A percentile compares a stretch with the other conserved stretches of the same genome.
These are phyloP conservation scores for Ormosia semicastrata DNA, from an alignment of 306 rosid species.

Conservation along the genomic window DNA sequence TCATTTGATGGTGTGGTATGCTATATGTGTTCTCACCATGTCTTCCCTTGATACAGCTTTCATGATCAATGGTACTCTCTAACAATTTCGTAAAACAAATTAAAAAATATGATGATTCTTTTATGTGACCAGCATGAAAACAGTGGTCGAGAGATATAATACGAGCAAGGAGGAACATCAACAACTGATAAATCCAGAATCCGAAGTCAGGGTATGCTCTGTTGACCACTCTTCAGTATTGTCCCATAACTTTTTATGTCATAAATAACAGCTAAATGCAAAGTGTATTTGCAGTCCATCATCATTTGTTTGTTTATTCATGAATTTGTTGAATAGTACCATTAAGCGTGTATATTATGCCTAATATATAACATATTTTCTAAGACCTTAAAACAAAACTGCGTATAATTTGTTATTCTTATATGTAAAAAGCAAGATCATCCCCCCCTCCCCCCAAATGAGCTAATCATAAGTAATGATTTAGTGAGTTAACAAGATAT, in stretches of 20 bases:
- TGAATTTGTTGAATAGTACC: background rate
- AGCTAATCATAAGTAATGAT: background rate
- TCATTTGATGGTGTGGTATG: background rate
- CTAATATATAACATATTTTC: background rate
- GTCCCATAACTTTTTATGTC: background rate
- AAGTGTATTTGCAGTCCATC: background rate
- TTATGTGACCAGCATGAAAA: slow-evolving; percentile 58
- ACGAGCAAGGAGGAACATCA: slow-evolving; percentile 55
- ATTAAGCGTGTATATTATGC: background rate
- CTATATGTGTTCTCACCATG: background rate
- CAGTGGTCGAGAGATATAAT: slow-evolving; percentile 57
- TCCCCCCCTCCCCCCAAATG: background rate
- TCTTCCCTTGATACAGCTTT: background rate
- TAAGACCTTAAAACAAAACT: background rate
- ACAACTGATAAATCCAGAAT: slow-evolving; percentile 51
- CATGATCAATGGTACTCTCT: background rate
- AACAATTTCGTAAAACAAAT: background rate
- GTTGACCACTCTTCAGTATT: background rate
- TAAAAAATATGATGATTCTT: slow-evolving; percentile 1
- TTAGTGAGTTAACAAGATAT: background rate
- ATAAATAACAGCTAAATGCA: background rate
- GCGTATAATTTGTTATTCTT: background rate
- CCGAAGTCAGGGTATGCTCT: slow-evolving; percentile 65
- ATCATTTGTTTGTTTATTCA: background rate
- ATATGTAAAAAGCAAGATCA: background rate